Percentiles rank a stretch among this genome's conserved stretches.
Conservation (phyloP, 345 rosid genomes). For the Populus euphratica region DNA sequence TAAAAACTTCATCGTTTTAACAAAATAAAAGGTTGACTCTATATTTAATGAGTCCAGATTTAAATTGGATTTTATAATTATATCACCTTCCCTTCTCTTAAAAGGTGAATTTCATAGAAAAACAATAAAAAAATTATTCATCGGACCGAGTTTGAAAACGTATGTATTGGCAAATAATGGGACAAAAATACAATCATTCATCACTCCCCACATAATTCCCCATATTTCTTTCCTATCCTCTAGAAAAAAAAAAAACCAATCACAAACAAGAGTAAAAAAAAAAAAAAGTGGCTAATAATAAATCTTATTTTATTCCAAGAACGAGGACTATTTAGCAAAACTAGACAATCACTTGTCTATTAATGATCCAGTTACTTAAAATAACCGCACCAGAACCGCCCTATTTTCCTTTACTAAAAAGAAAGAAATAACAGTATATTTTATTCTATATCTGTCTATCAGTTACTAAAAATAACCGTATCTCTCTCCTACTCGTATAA, state of each 20-base stretch:
- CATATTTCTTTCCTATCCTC: no score
- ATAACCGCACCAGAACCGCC: background rate
- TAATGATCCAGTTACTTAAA: conserved; percentile 1
- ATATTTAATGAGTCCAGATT: no score
- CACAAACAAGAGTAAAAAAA: background rate
- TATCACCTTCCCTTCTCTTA: no score
- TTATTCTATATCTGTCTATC: background rate
- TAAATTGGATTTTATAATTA: no score
- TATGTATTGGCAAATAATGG: background rate
- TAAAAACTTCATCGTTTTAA: no score
- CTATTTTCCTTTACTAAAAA: background rate
- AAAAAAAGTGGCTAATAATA: background rate
- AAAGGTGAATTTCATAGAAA: no score
- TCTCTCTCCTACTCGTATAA: conserved; percentile 5
- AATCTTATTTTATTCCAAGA: background rate
- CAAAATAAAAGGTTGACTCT: no score
- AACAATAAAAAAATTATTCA: no score
- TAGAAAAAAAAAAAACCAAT: background rate
- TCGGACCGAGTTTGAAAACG: background rate
- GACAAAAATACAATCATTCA: conserved; percentile 1
- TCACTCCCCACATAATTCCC: background rate
- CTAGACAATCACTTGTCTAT: background rate
- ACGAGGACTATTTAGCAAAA: background rate
- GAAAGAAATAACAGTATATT: background rate
- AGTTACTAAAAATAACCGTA: background rate